Conservation (phyloP, 2,329 filamentous ascomycete species). For the Fusarium sp. region DNA sequence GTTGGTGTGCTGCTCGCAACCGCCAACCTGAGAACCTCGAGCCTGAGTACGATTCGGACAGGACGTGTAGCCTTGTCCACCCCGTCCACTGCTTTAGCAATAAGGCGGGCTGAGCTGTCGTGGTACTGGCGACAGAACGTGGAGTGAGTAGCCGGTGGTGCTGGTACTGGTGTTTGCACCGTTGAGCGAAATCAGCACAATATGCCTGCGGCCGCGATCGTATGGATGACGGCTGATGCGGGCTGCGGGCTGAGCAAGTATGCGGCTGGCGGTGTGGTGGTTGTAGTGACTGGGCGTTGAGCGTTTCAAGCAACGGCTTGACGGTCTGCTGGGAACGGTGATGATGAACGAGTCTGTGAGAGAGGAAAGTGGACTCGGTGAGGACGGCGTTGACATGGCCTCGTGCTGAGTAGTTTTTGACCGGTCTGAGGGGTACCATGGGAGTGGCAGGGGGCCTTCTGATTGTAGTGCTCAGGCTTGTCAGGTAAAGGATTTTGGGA, state of each 20-base stretch:
- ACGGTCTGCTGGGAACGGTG: constrained; percentile 45
- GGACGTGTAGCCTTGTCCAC: constrained; percentile 34
- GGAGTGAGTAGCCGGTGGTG: constrained; percentile 21
- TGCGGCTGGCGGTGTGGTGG: constrained; percentile 45
- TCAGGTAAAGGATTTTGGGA: constrained; percentile 28
- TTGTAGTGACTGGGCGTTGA: constrained; percentile 44
- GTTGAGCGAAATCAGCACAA: constrained; percentile 36
- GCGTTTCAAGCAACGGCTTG: constrained; percentile 42
- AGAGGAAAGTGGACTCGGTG: constrained; percentile 54
- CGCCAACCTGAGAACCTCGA: constrained; percentile 29
- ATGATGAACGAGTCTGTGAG: constrained; percentile 50
- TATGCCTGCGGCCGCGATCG: constrained; percentile 44
- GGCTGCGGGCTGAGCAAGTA: constrained; percentile 43
- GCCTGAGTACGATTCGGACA: constrained; percentile 24
- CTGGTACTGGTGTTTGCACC: constrained; percentile 23
- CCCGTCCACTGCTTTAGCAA: constrained; percentile 26
- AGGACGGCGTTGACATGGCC: constrained; percentile 49
- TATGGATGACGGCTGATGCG: constrained; percentile 44
- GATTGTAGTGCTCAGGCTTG: constrained; percentile 34
- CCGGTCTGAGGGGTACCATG: constrained; percentile 54
- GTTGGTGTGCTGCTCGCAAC: constrained; percentile 38
- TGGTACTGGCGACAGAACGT: constrained; percentile 37
- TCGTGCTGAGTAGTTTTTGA: constrained; percentile 55
- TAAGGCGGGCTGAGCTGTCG: constrained; percentile 31
- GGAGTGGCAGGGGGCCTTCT: constrained; percentile 44